phyloP scores from a whole-genome alignment of 1,284 basidiomycete species.

The Tremellales sp. region DNA sequence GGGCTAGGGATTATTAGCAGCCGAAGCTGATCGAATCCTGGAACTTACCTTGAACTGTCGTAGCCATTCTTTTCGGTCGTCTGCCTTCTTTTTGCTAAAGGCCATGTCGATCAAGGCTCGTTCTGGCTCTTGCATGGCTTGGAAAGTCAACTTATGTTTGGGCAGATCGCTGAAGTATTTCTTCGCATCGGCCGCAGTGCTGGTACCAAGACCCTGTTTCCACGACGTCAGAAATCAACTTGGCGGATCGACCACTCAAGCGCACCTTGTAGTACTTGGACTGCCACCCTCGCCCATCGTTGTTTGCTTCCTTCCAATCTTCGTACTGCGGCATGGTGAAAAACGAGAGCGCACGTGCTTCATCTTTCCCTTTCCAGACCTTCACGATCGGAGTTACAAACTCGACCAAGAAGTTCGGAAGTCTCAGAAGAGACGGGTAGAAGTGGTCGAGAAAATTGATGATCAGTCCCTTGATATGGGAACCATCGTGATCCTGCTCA shows the following conservation, averaged over 20 bases:
- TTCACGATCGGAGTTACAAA: slow-evolving; percentile 99
- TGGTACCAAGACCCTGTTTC: slow-evolving; percentile 88
- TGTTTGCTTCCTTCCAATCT: slow-evolving; percentile 79
- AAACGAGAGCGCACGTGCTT: slow-evolving; percentile 73
- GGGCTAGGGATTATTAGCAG: slow-evolving; percentile 55
- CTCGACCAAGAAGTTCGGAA: slow-evolving; percentile 92
- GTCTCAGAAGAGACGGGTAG: slow-evolving; percentile 88
- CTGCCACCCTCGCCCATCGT: slow-evolving; percentile 78
- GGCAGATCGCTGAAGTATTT: slow-evolving; percentile 90
- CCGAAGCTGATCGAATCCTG: background rate
- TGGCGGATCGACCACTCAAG: slow-evolving; percentile 3
- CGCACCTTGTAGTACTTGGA: slow-evolving; percentile 94
- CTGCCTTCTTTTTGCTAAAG: slow-evolving; percentile 99
- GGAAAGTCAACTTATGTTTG: slow-evolving; percentile 92
- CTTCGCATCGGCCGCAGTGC: slow-evolving; percentile 79
- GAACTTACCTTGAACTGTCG: slow-evolving; percentile 74
- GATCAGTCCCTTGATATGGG: slow-evolving; percentile 97
- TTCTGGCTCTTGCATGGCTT: slow-evolving; percentile 75
- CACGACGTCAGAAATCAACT: background rate
- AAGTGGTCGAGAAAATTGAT: slow-evolving; percentile 99
- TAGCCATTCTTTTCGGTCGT: slow-evolving; percentile 98
- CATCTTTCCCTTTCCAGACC: slow-evolving; percentile 76
- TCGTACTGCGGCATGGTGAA: slow-evolving; percentile 98
- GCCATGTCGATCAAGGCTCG: slow-evolving; percentile 91
- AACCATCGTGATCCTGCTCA: slow-evolving; percentile 93